Base-by-base conservation (phyloP, 2,329 filamentous ascomycete genomes). In the Xylogone sp. region DNA sequence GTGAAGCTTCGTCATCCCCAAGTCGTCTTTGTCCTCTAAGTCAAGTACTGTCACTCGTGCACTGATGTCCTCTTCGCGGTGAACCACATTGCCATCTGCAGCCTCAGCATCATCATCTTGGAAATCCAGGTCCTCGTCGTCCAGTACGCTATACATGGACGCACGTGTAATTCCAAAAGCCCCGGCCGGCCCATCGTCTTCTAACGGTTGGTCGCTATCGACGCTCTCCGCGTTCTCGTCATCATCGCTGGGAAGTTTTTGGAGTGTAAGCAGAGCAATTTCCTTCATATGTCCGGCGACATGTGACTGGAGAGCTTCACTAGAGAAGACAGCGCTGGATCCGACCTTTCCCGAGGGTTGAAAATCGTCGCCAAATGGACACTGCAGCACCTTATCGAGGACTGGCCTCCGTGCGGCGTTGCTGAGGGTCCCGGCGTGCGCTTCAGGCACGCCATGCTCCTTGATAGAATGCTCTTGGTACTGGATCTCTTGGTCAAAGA, bases 121-220 rank as follows among this genome's bases (percentile, higher is more conserved):
- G 49, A 60, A 61, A 49, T 54, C 59, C 45, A 62, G 54, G 55
- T 54, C 54, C 53, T 63, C 57, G 49, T 64, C 59, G 49, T 63
- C 59, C 55, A 62, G 53, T 54, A 64, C 52, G 47, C 63, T 65
- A 55, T 64, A 60, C 63, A 65, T 65, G 51, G 62, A 66, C 55
- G n/a, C 58, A 51, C 64, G 64, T 12, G 46, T 13, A 45, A 39
- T 49, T 44, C 21, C 52, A 53, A 47, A 50, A n/a, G n/a, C n/a
- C n/a, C n/a, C n/a, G n/a, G n/a, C n/a, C n/a, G n/a, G n/a, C 50
- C 58, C 59, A 53, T 57, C 53, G 58, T 60, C 57, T 47, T 63
- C 61, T 57, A 56, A 62, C 31, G 52, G 47, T 45, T 52, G 48
- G 51, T 65, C 62, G 55, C 62, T 65, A 53, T 49, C 59, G 21